Conservation (phyloP, 2,329 filamentous ascomycete species). For the Ophiostoma triangulosporum region DNA sequence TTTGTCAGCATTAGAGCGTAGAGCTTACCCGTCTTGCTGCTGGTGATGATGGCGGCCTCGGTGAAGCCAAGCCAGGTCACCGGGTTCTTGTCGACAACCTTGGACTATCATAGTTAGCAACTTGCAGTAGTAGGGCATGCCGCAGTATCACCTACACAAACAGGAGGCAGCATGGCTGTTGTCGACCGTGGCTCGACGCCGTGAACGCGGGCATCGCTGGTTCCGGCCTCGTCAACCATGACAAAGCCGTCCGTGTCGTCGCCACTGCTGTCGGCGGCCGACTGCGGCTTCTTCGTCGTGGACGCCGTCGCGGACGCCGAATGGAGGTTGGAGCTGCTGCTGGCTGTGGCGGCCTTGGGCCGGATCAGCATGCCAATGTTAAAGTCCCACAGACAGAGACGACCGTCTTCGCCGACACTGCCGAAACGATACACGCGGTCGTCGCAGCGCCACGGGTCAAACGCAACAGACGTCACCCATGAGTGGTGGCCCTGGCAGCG, state of each 20-base stretch:
- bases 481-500: slow-evolving; percentile 91
- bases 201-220: slow-evolving; percentile 49
- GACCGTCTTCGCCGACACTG: slow-evolving; percentile 86
- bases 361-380: slow-evolving; percentile 91
- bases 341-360: slow-evolving; percentile 60
- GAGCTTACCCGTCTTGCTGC: slow-evolving; percentile 69
- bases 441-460: slow-evolving; percentile 95
- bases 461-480: slow-evolving; percentile 87
- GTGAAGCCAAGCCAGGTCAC: slow-evolving; percentile 88
- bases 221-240: slow-evolving; percentile 12
- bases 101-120: slow-evolving; percentile 40
- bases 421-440: slow-evolving; percentile 92
- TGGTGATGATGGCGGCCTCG: slow-evolving; percentile 82
- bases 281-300: background rate
- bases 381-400: slow-evolving; percentile 91
- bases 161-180: slow-evolving; percentile 78
- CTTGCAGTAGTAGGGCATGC: no score
- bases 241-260: slow-evolving; percentile 40
- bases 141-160: slow-evolving; percentile 53
- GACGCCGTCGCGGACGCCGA: background rate
- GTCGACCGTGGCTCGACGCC: slow-evolving; percentile 71
- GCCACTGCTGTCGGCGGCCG: slow-evolving; percentile 28
- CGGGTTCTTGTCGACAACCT: slow-evolving; percentile 73
- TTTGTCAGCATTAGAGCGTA: background rate
- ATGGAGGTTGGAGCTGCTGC: slow-evolving; percentile 5